These are phyloP conservation scores for Diaporthe helianthi DNA, from an alignment of 2,329 filamentous ascomycete species.

Conservation along the genomic window DNA sequence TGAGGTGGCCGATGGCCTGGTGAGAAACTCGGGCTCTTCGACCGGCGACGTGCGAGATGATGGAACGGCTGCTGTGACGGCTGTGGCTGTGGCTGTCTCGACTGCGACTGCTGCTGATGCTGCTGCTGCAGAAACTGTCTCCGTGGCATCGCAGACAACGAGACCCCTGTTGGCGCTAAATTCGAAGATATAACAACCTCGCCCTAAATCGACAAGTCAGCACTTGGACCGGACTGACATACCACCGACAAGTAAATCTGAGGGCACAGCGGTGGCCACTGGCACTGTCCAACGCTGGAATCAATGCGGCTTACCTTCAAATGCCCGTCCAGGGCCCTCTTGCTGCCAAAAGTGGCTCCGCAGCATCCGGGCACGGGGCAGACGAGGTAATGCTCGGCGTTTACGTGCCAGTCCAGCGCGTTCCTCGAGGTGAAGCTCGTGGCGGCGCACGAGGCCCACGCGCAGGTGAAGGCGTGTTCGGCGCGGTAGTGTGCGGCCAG, in stretches of 20 bases:
- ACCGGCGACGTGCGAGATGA: slow-evolving; percentile 11
- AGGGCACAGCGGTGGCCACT: not conserved
- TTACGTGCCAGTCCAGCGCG: slow-evolving; percentile 52
- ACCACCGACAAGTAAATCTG: too few relatives aligned
- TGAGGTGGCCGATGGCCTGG: slow-evolving; percentile 4
- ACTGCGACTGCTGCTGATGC: not conserved
- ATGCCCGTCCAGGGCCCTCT: slow-evolving; percentile 47
- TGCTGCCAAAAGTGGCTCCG: slow-evolving; percentile 46
- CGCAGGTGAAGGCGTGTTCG: slow-evolving; percentile 46
- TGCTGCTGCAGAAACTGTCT: slow-evolving; percentile 4
- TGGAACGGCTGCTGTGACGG: not conserved
- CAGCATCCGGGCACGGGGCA: slow-evolving; percentile 50
- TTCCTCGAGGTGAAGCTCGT: slow-evolving; percentile 47
- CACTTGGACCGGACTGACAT: not conserved
- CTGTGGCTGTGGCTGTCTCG: not conserved
- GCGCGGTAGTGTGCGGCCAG: slow-evolving; percentile 37
- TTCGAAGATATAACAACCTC: not conserved
- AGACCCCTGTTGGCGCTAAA: not conserved
- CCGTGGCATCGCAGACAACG: not conserved
- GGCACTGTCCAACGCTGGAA: too few relatives aligned
- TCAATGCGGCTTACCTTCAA: slow-evolving; percentile 37
- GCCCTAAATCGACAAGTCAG: not conserved
- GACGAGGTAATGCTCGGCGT: slow-evolving; percentile 51
- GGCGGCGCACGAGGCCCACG: slow-evolving; percentile 49
- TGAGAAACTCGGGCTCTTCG: slow-evolving; percentile 21